Base-by-base conservation (phyloP, 176 grass and related monocot species). In the Elymus sibiricus region DNA sequence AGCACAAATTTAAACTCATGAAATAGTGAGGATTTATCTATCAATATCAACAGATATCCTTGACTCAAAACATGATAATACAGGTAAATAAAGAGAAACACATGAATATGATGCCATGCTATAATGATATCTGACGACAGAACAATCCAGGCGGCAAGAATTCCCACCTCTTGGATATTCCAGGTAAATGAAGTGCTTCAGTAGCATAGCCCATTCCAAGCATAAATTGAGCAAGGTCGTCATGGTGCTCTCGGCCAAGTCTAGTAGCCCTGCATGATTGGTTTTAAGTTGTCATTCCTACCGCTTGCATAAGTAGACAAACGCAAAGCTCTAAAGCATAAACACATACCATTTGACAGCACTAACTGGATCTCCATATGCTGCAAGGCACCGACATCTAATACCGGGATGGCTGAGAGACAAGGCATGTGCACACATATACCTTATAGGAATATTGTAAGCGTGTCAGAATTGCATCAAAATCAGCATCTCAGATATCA, bases 141-240 rank as follows among this genome's bases (percentile, higher is more conserved):
- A 64, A 80, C 70, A 86, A 63, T 58, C 73, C 60, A 83, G 73
- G 63, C 59, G 29, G 35, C 25, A 38, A 49, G 40, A 81, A 61
- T 61, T 14, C 79, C 42, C 63, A 92, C 94, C 97, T 94, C 88
- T 99, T 99, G 65, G 94, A 96, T 84, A 99, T 99, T 94, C 97
- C 97, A 71, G 92, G 97, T 80, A 99, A 92, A 99, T 99, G 97
- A 78, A 96, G 97, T 90, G 97, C 97, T 94, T 99, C 97, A 74
- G 97, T 96, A 71, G 97, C 97, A 91, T 99, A 99, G 65, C 97
- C 97, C 97, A 99, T 99, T 76, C 97, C 97, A 85, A 99, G 90
- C 97, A 99, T 94, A 90, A 99, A 99, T 66, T 99, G 92, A 80
- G 97, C 97, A 38, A 99, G 93, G 87, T 99, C 97, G 90, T 99